Base-by-base conservation (phyloP, 176 grass and related monocot genomes). In the Typha latifolia region DNA sequence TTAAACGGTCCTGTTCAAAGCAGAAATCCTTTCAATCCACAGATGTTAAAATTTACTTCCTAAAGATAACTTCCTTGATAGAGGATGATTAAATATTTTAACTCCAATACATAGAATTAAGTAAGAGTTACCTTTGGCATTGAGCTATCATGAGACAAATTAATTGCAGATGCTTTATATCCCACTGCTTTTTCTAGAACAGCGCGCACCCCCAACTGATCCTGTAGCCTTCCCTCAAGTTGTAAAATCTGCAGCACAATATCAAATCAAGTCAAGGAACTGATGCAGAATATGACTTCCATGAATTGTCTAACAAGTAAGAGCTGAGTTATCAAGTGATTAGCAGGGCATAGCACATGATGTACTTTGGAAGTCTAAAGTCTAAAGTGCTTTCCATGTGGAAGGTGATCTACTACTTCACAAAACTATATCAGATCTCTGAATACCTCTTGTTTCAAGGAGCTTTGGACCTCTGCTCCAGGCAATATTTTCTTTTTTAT, bases 391-490 rank as follows among this genome's bases (percentile, higher is more conserved):
- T 59, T 21, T 14, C 14, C 2, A 50, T 16, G 61, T 15, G 15
- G 19, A 16, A 18, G 13, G 13, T 55, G 14, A n/a, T 16, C 18
- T 55, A 59, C 15, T 19, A 59, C 20, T 59, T 21, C 18, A 22
- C 11, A 61, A 27, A 1, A 62, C 20, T 12, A 68, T 69, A 61
- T 49, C 55, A 26, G 69, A 9, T 18, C 48, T 70, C 70, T 56
- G 0, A 78, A 37, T 83, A 93, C 94, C 94, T 99, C 89, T 85
- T 87, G 82, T 34, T 88, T 80, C 79, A 87, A 83, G 64, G 81
- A 82, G 47, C 56, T 74, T 66, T 93, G 86, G 4, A 72, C 86
- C 23, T 70, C 77, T 62, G 82, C 74, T 56, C 49, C 61, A 12
- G 79, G 76, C 26, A 79, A 67, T 62, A 43, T 14, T 66, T 85